A percentile compares a stretch with the other conserved stretches of the same genome.
phyloP scores from a whole-genome alignment of 108 stramenopile species.

The Epipyxis sp. region DNA sequence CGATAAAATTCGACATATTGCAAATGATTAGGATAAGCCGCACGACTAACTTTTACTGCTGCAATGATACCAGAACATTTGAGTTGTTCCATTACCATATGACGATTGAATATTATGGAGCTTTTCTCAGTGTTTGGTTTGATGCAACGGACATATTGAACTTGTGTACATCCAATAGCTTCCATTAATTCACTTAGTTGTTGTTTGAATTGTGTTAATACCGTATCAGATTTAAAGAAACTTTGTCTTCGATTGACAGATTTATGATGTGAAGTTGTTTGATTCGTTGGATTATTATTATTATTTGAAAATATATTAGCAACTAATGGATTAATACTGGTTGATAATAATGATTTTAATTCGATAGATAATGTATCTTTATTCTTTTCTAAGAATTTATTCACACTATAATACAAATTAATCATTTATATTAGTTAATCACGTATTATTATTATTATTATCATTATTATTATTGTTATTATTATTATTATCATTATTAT shows the following conservation, averaged over 20 bases:
- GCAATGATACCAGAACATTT: conserved; percentile 88
- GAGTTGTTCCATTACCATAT: conserved; percentile 73
- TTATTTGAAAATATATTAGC: conserved; percentile 42
- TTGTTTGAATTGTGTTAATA: not conserved
- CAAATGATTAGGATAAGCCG: conserved; percentile 83
- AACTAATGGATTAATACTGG: not conserved
- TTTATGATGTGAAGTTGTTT: not conserved
- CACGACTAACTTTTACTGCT: conserved; percentile 71
- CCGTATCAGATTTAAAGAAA: not conserved
- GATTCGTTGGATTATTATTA: conserved; percentile 19
- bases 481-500: no score
- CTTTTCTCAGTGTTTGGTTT: conserved; percentile 18
- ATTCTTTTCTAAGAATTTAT: conserved; percentile 39
- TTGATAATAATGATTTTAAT: not conserved
- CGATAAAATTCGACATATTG: conserved; percentile 59
- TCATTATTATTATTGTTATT: no score
- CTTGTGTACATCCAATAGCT: not conserved
- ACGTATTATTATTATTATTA: no score
- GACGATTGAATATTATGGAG: conserved; percentile 51
- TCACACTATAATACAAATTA: no score
- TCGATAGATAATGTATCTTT: conserved; percentile 33
- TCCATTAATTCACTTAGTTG: conserved; percentile 24
- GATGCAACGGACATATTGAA: conserved; percentile 27
- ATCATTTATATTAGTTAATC: no score
- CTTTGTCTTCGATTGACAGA: not conserved